Conservation (phyloP, 1,284 basidiomycete genomes). For the Omphalotus olearius region DNA sequence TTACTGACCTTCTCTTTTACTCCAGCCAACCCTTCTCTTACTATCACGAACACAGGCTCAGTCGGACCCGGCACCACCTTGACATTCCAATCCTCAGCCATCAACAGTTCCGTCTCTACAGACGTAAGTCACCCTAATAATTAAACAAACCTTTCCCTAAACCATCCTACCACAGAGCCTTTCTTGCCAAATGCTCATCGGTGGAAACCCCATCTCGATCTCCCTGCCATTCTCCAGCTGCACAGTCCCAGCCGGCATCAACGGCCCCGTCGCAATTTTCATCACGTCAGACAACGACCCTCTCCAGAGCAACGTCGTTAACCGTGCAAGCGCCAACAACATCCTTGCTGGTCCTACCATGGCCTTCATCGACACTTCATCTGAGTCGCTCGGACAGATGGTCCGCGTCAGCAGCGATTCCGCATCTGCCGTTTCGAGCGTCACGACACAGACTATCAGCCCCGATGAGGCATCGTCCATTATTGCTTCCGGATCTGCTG, state of each 20-base stretch:
- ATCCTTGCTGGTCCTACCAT: slow-evolving; percentile 72
- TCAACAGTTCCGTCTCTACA: slow-evolving; percentile 44
- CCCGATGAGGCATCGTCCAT: slow-evolving; percentile 44
- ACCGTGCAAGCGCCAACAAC: slow-evolving; percentile 50
- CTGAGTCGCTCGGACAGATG: slow-evolving; percentile 46
- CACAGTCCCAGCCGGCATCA: slow-evolving; percentile 56
- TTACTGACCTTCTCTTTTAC: slow-evolving; percentile 5
- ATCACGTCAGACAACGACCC: slow-evolving; percentile 64
- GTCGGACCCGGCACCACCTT: slow-evolving; percentile 55
- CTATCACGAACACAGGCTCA: slow-evolving; percentile 58
- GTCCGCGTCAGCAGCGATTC: slow-evolving; percentile 26
- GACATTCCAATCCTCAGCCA: slow-evolving; percentile 53
- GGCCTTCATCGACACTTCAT: slow-evolving; percentile 58
- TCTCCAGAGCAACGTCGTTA: slow-evolving; percentile 57
- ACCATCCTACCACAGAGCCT: slow-evolving; percentile 36
- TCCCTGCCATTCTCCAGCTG: slow-evolving; percentile 57
- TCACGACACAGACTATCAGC: slow-evolving; percentile 38
- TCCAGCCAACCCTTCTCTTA: slow-evolving; percentile 57
- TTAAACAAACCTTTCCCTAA: not conserved
- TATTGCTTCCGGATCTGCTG: slow-evolving; percentile 30
- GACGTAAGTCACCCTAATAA: slow-evolving; percentile 32
- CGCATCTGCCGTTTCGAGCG: slow-evolving; percentile 14
- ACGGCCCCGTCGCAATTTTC: slow-evolving; percentile 71
- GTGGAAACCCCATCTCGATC: slow-evolving; percentile 54
- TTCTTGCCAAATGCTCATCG: slow-evolving; percentile 75